A percentile compares a stretch with the other conserved stretches of the same genome.
phyloP scores from a whole-genome alignment of 31 red algal genomes.

The Endocladia muricata region DNA sequence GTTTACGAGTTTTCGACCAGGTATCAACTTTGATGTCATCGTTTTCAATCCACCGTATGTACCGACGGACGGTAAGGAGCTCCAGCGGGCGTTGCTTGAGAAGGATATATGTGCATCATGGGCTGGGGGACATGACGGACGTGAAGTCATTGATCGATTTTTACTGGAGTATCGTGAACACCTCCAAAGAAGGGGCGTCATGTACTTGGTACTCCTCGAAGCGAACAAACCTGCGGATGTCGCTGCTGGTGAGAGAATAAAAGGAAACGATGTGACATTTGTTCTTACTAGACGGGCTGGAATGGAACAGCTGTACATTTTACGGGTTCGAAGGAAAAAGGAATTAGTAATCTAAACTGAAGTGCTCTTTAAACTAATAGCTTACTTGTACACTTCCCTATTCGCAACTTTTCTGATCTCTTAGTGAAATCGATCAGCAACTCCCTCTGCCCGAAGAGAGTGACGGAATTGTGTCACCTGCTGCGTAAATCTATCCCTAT shows the following conservation, averaged over 20 bases:
- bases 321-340: slow-evolving; percentile 39
- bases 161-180: slow-evolving; percentile 18
- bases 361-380: not conserved
- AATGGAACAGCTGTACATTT: slow-evolving; percentile 69
- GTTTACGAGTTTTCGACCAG: slow-evolving; percentile 41
- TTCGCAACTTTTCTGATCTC: slow-evolving; percentile 25
- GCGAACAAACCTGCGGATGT: slow-evolving; percentile 42
- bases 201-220: slow-evolving; percentile 53
- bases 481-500: slow-evolving; percentile 86
- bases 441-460: slow-evolving; percentile 32
- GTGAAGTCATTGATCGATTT: slow-evolving; percentile 74
- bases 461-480: slow-evolving; percentile 76
- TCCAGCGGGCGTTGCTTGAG: slow-evolving; percentile 37
- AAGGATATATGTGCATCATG: slow-evolving; percentile 77
- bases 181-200: slow-evolving; percentile 18
- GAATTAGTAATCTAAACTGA: not conserved
- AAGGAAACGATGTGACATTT: slow-evolving; percentile 17
- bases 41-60: slow-evolving; percentile 93
- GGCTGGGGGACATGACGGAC: slow-evolving; percentile 75
- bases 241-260: slow-evolving; percentile 6
- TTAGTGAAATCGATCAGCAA: slow-evolving; percentile 25
- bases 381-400: not conserved
- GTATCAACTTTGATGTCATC: slow-evolving; percentile 55
- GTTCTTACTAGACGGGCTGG: slow-evolving; percentile 55
- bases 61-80: slow-evolving; percentile 62